Evolutionary conservation across 306 rosid species (phyloP), one percentile per base, ranked within the genome.

Genomic region (Cicer arietinum): DNA sequence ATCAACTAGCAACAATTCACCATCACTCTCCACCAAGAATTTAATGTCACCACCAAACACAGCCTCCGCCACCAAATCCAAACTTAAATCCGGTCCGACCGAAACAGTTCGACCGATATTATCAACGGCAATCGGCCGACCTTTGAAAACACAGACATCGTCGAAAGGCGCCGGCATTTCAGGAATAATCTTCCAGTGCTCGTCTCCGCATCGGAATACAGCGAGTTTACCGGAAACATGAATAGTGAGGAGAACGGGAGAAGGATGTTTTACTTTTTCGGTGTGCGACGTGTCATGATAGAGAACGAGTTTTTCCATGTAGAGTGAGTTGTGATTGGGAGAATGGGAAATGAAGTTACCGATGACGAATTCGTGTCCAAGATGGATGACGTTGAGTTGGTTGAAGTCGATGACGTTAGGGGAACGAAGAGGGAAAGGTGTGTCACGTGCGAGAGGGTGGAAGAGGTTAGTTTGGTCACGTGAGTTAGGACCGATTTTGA

Each of bases 11-110:
- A 87, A 78, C 40, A 94, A 18, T 40, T 77, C 88, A 7, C 93
- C 93, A 30, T 75, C 48, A 1, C 85, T 90, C 66, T 87, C 97
- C 17, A 91, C 89, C 82, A 94, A 58, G 22, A 79, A 87, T 80
- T 91, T 94, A 91, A 86, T 94, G 65, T 94, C 96, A 8, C 97
- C 98, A 3, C 98, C 97, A 61, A 86, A 94, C 78, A 90, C 97
- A 2, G 95, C 72, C 5, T 75, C 89, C 0, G 90, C 96, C n/a
- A 77, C 85, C 58, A 85, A 30, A 12, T 16, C 78, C 10, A 89
- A 42, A 8, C n/a, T 41, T 12, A 62, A 73, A 17, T 82, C 76
- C 74, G 69, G 54, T 22, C 83, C 81, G 9, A 94, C 89, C 7
- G 37, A 10, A 1, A 91, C 91, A 0, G 96, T 72, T 48, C 89